These are phyloP conservation scores for Boletus austroedulis DNA, from an alignment of 1,284 basidiomycete species.

Conservation along the genomic window DNA sequence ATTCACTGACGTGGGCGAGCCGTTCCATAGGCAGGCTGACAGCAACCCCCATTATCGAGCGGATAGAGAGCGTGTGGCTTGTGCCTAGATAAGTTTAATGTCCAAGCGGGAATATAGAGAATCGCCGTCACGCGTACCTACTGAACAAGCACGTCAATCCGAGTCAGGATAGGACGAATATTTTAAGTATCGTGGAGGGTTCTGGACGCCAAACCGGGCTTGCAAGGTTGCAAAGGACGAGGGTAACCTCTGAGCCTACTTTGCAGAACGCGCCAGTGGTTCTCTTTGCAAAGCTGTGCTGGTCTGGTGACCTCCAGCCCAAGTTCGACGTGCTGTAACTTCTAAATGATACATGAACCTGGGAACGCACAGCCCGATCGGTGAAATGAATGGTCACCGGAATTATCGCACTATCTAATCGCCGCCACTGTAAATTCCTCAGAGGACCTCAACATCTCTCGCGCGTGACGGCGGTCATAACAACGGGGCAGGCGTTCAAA, in stretches of 20 bases:
- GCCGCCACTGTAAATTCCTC: no score
- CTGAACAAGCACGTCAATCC: not conserved
- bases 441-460: no score
- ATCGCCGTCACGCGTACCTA: not conserved
- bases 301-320: not conserved
- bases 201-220: no score
- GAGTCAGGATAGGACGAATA: no score
- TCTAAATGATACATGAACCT: not conserved
- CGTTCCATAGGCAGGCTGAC: not conserved
- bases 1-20: not conserved
- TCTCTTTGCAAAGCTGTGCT: not conserved
- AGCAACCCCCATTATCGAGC: not conserved
- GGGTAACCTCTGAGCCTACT: no score
- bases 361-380: not conserved
- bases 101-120: not conserved
- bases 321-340: no score
- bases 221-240: no score
- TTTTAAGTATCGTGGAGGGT: no score
- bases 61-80: not conserved
- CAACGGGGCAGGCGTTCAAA: not conserved
- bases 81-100: not conserved
- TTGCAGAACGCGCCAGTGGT: no score
- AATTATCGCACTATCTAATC: no score
- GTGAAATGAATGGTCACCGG: not conserved
- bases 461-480: not conserved